Percentiles rank a stretch among this genome's conserved stretches.
Conservation (phyloP, 1,284 basidiomycete genomes). For the Agroathelia rolfsii region DNA sequence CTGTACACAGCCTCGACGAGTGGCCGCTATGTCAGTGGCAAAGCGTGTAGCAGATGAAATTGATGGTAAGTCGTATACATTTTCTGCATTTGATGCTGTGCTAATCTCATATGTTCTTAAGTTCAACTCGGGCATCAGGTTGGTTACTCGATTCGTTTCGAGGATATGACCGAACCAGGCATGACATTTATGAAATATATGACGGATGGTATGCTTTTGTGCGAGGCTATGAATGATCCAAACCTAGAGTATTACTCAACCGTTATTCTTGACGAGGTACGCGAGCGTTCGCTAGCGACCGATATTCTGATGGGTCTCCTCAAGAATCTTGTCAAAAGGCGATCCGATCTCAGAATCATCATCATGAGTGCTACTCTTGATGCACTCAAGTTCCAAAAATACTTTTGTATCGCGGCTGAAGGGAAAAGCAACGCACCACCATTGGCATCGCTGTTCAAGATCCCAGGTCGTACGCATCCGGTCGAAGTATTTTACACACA, state of each 20-base stretch:
- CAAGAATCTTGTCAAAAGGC: conserved; percentile 81
- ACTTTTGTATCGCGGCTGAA: conserved; percentile 60
- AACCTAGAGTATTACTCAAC: conserved; percentile 86
- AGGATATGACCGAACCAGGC: conserved; percentile 90
- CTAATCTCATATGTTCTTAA: conserved; percentile 20
- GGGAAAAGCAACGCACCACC: conserved; percentile 14
- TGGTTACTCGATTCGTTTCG: conserved; percentile 98
- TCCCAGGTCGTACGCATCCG: conserved; percentile 73
- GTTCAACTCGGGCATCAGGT: conserved; percentile 90
- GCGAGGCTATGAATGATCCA: conserved; percentile 90
- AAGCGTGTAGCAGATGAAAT: conserved; percentile 98
- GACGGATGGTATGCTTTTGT: conserved; percentile 95
- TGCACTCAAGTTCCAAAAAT: conserved; percentile 93
- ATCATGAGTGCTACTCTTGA: conserved; percentile 99
- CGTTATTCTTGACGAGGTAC: conserved; percentile 95
- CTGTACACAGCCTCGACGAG: conserved; percentile 94
- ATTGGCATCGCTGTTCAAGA: conserved; percentile 36
- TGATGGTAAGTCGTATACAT: conserved; percentile 57
- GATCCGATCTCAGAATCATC: conserved; percentile 84
- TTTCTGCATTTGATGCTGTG: not conserved
- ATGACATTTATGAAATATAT: conserved; percentile 99
- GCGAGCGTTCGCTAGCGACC: conserved; percentile 97
- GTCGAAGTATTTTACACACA: conserved; percentile 96
- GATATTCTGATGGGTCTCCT: conserved; percentile 96
- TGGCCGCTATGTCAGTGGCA: conserved; percentile 96